phyloP scores from a whole-genome alignment of 805 yeast genomes.

The Wickerhamiella shivajii region DNA sequence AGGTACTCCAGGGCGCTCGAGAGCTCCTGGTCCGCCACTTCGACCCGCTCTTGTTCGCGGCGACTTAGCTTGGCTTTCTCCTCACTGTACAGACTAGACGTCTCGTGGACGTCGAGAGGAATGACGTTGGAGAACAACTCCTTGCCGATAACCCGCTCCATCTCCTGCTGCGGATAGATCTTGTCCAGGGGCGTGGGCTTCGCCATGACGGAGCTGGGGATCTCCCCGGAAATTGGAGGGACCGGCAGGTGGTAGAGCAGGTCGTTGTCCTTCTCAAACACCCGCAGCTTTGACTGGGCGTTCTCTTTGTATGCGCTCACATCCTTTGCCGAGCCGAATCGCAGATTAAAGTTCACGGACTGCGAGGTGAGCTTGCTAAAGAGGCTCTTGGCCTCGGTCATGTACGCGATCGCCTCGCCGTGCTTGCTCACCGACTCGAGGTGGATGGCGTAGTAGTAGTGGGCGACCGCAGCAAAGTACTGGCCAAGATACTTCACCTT shows the following conservation, averaged over 20 bases:
- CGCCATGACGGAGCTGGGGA: slow-evolving; percentile 56
- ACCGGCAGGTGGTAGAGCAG: slow-evolving; percentile 69
- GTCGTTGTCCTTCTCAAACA: slow-evolving; percentile 69
- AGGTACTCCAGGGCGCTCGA: slow-evolving; percentile 67
- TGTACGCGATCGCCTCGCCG: slow-evolving; percentile 65
- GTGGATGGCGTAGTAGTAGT: slow-evolving; percentile 42
- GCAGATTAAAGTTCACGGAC: background rate
- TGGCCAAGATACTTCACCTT: slow-evolving; percentile 36
- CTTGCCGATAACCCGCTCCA: slow-evolving; percentile 33
- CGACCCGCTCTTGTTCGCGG: slow-evolving; percentile 55
- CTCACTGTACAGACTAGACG: slow-evolving; percentile 76
- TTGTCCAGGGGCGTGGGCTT: slow-evolving; percentile 38
- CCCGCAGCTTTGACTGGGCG: slow-evolving; percentile 9
- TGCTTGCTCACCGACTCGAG: slow-evolving; percentile 42
- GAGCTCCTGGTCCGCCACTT: slow-evolving; percentile 66
- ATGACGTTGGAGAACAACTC: slow-evolving; percentile 66
- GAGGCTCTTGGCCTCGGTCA: slow-evolving; percentile 32
- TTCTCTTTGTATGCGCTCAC: slow-evolving; percentile 5
- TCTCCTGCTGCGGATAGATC: slow-evolving; percentile 29
- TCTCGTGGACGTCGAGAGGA: slow-evolving; percentile 78
- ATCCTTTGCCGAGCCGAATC: slow-evolving; percentile 5
- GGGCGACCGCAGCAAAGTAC: slow-evolving; percentile 45
- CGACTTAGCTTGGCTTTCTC: slow-evolving; percentile 69
- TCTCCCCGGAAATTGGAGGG: slow-evolving; percentile 51
- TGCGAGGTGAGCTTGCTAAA: slow-evolving; percentile 10